Conservation (phyloP, 345 rosid species). For the Excoecaria cochinchinensis region DNA sequence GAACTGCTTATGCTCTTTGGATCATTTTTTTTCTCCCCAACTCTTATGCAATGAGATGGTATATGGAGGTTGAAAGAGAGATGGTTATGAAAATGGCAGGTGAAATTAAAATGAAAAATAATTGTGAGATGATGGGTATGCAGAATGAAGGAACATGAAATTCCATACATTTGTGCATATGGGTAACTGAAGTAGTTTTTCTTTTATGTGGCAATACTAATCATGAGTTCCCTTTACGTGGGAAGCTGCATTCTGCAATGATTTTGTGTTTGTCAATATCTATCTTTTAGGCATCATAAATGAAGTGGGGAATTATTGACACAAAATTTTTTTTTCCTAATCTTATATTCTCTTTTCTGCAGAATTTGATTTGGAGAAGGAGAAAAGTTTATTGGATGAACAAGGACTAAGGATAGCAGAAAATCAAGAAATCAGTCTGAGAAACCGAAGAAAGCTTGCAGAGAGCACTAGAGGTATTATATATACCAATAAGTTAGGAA, state of each 20-base stretch:
- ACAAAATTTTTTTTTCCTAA: not conserved
- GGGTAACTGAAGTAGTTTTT: not conserved
- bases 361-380: conserved; percentile 96
- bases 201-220: not conserved
- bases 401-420: conserved; percentile 96
- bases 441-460: conserved; percentile 93
- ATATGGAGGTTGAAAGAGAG: not conserved
- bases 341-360: conserved; percentile 5
- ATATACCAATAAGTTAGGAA: not conserved
- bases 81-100: not conserved
- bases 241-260: not conserved
- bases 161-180: not conserved
- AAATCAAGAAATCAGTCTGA: conserved; percentile 93
- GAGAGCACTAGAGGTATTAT: conserved; percentile 90
- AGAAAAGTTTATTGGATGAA: conserved; percentile 80
- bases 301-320: not conserved
- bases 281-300: not conserved
- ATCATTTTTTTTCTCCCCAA: not conserved
- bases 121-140: not conserved
- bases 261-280: not conserved
- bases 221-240: not conserved
- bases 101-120: no score
- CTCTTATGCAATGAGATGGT: not conserved
- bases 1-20: not conserved
- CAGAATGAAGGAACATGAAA: not conserved